Percentiles rank a stretch among this genome's conserved stretches.
phyloP scores from a whole-genome alignment of 2,329 filamentous ascomycete species.

The Geoglossum cookeanum region DNA sequence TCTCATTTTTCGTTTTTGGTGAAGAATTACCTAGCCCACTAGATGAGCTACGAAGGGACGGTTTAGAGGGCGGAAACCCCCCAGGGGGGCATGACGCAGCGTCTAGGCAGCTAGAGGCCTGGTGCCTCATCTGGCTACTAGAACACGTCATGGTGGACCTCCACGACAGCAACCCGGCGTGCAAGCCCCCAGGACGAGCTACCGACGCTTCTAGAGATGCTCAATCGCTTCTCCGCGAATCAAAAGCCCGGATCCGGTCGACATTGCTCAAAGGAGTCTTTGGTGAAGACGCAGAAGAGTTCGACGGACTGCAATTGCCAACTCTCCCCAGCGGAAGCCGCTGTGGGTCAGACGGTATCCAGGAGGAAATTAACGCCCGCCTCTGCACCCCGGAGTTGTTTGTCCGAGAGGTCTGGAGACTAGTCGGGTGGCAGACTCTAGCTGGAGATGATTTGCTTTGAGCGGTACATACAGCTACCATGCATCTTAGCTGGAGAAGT shows the following conservation, averaged over 20 bases:
- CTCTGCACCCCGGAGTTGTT: background rate
- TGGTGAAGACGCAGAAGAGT: background rate
- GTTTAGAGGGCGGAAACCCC: background rate
- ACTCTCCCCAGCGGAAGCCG: background rate
- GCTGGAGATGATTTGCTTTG: background rate
- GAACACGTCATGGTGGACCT: background rate
- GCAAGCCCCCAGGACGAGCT: background rate
- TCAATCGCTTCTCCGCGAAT: background rate
- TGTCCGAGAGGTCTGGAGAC: background rate
- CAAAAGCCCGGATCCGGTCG: background rate
- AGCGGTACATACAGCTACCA: no score
- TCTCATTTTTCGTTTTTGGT: background rate
- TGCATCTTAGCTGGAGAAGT: no score
- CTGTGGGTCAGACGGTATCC: background rate
- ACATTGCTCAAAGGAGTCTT: background rate
- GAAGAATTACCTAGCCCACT: background rate
- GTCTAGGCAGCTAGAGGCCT: background rate
- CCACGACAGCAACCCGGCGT: background rate
- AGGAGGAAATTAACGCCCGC: background rate
- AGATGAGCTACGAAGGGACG: background rate
- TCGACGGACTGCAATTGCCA: background rate
- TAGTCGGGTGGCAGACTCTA: conserved; percentile 1
- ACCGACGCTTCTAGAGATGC: background rate
- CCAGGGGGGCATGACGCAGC: background rate
- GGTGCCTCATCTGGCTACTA: background rate